Evolutionary conservation across 495 filamentous ascomycete species (phyloP).

Genomic region (Daldinia childiae): DNA sequence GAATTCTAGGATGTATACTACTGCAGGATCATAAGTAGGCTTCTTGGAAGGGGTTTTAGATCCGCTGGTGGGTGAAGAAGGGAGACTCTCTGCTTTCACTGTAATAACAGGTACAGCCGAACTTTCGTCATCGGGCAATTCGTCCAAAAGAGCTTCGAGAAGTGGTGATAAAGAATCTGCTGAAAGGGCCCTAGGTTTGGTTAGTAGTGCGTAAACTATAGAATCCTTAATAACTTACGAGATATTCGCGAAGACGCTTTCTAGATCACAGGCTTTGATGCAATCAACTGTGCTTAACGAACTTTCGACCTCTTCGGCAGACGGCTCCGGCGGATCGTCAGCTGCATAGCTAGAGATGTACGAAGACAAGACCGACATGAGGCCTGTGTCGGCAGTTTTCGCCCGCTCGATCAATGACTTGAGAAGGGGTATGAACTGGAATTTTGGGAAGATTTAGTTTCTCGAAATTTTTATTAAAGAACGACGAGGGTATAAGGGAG

Average conservation of each 20-base stretch:
- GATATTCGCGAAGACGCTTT: constrained; percentile 84
- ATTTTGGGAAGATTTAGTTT: constrained; percentile 82
- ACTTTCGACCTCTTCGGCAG: constrained; percentile 95
- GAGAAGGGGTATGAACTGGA: constrained; percentile 88
- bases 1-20: constrained; percentile 89
- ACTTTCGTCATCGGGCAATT: constrained; percentile 84
- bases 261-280: constrained; percentile 86
- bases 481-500: constrained; percentile 85
- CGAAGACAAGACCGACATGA: constrained; percentile 92
- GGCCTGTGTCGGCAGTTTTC: constrained; percentile 77
- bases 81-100: constrained; percentile 81
- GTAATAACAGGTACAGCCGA: constrained; percentile 76
- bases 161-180: constrained; percentile 71
- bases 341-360: constrained; percentile 99
- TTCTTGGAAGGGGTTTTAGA: constrained; percentile 59
- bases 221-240: constrained; percentile 63
- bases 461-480: constrained; percentile 75
- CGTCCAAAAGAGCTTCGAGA: constrained; percentile 76
- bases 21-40: constrained; percentile 82
- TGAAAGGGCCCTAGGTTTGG: constrained; percentile 68
- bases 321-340: constrained; percentile 96
- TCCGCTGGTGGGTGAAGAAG: constrained; percentile 66
- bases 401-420: constrained; percentile 88
- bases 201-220: constrained; percentile 13
- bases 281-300: constrained; percentile 95